Percentiles rank a stretch among this genome's conserved stretches.
Evolutionary conservation across 345 rosid species (phyloP).

Genomic region (Erodium maritimum): DNA sequence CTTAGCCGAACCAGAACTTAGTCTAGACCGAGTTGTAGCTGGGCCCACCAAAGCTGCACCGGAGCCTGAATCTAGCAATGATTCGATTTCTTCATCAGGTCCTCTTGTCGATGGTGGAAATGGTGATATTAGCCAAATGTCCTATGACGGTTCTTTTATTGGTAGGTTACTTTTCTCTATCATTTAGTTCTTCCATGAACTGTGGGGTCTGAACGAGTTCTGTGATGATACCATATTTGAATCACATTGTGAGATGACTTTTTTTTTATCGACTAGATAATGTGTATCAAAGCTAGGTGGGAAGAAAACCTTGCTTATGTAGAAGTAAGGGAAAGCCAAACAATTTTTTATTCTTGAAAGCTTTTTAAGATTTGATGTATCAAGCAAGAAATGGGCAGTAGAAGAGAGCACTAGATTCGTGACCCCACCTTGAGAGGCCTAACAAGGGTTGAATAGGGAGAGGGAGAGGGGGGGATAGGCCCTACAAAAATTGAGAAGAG

Average conservation of each 20-base stretch:
- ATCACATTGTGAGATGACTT: neutral
- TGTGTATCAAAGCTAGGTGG: no score
- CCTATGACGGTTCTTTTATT: conserved; percentile 8
- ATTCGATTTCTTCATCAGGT: conserved; percentile 15
- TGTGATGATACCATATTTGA: neutral
- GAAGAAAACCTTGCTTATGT: no score
- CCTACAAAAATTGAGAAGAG: no score
- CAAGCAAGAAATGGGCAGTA: no score
- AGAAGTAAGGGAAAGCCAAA: no score
- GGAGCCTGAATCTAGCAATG: conserved; percentile 16
- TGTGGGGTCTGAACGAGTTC: conserved; percentile 3
- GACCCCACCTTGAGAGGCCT: no score
- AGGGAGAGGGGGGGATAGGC: no score
- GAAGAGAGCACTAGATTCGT: no score
- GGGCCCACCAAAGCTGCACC: conserved; percentile 16
- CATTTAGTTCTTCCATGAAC: conserved; percentile 4
- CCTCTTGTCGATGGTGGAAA: conserved; percentile 15
- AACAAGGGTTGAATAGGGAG: no score
- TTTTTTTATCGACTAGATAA: no score
- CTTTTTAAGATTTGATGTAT: no score
- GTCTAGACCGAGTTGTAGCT: conserved; percentile 15
- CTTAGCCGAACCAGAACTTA: conserved; percentile 12
- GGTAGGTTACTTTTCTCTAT: conserved; percentile 19
- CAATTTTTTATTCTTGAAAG: no score
- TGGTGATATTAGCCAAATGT: conserved; percentile 15